These are phyloP conservation scores for Auricularia sp. DNA, from an alignment of 768 basidiomycete species.

Conservation along the genomic window DNA sequence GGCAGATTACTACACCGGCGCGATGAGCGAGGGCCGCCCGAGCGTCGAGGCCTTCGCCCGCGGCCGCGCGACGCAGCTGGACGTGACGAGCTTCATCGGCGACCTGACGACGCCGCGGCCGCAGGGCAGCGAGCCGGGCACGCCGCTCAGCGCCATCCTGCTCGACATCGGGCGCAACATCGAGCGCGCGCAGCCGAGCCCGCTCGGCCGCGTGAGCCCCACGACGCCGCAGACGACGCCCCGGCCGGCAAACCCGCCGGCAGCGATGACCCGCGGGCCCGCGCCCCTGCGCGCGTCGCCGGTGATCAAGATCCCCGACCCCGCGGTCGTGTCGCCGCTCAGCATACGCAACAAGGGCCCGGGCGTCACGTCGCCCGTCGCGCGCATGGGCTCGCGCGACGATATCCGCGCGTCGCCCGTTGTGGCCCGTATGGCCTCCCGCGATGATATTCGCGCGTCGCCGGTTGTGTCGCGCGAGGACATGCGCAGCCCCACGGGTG, in stretches of 20 bases:
- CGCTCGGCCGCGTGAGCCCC: neutral
- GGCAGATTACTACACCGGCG: neutral
- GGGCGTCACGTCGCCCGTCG: neutral
- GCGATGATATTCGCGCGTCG: neutral
- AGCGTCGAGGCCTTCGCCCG: neutral
- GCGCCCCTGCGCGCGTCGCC: neutral
- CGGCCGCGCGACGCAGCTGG: neutral
- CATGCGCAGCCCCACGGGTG: neutral
- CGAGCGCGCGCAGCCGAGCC: neutral
- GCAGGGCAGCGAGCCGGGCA: neutral
- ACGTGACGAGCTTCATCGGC: conserved; percentile 1
- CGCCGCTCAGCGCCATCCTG: neutral
- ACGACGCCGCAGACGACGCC: neutral
- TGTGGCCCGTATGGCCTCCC: neutral
- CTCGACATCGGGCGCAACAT: neutral
- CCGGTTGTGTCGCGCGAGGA: neutral
- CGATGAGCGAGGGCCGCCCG: neutral
- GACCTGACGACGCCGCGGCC: neutral
- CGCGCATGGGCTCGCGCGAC: neutral
- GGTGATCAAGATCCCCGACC: neutral
- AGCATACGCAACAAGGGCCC: neutral
- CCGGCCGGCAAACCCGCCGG: neutral
- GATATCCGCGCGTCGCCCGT: neutral
- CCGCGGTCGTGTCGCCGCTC: neutral
- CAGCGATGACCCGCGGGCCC: neutral